Percentiles rank a stretch among this genome's conserved stretches.
Conservation (phyloP, 2,329 filamentous ascomycete species). For the Penicillium brasilianum region DNA sequence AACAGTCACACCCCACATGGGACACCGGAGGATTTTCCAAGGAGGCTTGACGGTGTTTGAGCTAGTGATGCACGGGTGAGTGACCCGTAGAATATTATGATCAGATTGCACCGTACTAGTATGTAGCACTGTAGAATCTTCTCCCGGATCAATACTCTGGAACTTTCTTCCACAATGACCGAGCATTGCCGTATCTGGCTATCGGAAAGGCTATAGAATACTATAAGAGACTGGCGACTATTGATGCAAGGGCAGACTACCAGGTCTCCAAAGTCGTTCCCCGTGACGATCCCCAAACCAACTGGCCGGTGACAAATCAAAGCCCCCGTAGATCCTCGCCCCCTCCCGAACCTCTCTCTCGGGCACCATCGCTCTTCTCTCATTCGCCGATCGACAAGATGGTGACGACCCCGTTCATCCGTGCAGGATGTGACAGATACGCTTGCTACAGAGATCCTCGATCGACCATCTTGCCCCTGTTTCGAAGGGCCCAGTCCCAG, state of each 20-base stretch:
- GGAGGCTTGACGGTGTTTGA: slow-evolving; percentile 9
- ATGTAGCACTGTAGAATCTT: neutral
- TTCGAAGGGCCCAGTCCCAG: slow-evolving; percentile 18
- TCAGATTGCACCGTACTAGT: neutral
- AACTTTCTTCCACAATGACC: neutral
- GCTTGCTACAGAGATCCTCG: neutral
- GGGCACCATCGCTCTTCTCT: slow-evolving; percentile 31
- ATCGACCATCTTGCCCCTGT: neutral
- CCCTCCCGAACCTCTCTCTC: slow-evolving; percentile 21
- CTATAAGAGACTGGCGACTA: slow-evolving; percentile 20
- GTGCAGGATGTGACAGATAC: slow-evolving; percentile 44
- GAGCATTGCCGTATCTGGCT: neutral
- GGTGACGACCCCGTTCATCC: slow-evolving; percentile 23
- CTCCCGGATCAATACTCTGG: neutral
- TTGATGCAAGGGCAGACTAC: slow-evolving; percentile 43
- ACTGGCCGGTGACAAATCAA: slow-evolving; percentile 45
- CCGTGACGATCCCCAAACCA: slow-evolving; percentile 40
- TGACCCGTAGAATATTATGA: neutral
- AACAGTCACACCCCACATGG: slow-evolving; percentile 2
- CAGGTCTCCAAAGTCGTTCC: slow-evolving; percentile 17
- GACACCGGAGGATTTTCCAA: slow-evolving; percentile 16
- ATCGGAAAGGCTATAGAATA: neutral
- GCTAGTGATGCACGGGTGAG: slow-evolving; percentile 16
- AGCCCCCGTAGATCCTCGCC: slow-evolving; percentile 30
- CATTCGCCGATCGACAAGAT: slow-evolving; percentile 39